Percentiles rank a stretch among this genome's conserved stretches.
Evolutionary conservation across 2,329 filamentous ascomycete species (phyloP).

Genomic region (Claviceps sp.): DNA sequence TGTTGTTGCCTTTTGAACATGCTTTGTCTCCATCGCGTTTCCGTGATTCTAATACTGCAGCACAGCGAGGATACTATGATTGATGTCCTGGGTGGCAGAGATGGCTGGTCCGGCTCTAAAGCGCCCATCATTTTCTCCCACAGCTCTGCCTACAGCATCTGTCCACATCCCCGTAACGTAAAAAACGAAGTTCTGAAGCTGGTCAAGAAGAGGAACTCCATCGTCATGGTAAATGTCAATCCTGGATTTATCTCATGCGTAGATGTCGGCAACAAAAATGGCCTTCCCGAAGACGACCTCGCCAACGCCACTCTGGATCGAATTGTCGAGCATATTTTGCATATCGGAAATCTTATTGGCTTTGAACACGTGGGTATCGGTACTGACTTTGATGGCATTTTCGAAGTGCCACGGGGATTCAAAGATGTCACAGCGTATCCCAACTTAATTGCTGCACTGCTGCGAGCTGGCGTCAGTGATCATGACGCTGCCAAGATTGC

Average conservation of each 20-base stretch:
- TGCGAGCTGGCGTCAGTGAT: slow-evolving; percentile 61
- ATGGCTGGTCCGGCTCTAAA: slow-evolving; percentile 54
- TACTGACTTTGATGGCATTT: slow-evolving; percentile 78
- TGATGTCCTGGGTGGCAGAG: slow-evolving; percentile 57
- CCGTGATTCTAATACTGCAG: neutral
- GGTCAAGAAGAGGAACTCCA: slow-evolving; percentile 56
- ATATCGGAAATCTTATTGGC: slow-evolving; percentile 74
- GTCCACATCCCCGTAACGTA: slow-evolving; percentile 82
- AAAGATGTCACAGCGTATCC: slow-evolving; percentile 81
- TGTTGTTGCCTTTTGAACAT: slow-evolving; percentile 42
- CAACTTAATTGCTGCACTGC: slow-evolving; percentile 59
- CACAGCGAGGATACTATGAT: slow-evolving; percentile 68
- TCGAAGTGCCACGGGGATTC: slow-evolving; percentile 52
- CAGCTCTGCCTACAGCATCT: slow-evolving; percentile 67
- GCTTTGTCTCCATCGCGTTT: slow-evolving; percentile 24
- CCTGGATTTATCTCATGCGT: slow-evolving; percentile 73
- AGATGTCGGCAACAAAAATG: slow-evolving; percentile 41
- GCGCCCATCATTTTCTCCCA: slow-evolving; percentile 86
- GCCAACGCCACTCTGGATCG: slow-evolving; percentile 61
- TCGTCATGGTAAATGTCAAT: slow-evolving; percentile 87
- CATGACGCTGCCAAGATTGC: slow-evolving; percentile 60
- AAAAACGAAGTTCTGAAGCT: slow-evolving; percentile 69
- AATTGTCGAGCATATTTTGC: slow-evolving; percentile 65
- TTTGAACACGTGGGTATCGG: slow-evolving; percentile 82
- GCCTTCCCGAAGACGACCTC: slow-evolving; percentile 54